A percentile compares a stretch with the other conserved stretches of the same genome.
Evolutionary conservation across 2,329 filamentous ascomycete genomes (phyloP).

Genomic region (Dactylellina drechsleri): DNA sequence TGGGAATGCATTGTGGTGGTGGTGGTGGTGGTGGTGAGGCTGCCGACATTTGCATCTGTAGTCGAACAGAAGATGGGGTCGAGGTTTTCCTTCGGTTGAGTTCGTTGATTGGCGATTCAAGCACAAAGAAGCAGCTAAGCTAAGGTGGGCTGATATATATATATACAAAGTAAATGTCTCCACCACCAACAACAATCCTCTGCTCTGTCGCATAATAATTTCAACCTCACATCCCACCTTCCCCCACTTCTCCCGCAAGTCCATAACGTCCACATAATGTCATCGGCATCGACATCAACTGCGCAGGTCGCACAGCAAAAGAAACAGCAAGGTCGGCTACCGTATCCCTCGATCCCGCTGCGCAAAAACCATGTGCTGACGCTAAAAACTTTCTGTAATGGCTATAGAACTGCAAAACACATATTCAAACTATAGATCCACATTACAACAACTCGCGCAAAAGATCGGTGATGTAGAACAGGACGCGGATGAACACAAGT

Average conservation of each 20-base stretch:
- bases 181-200: slow-evolving; percentile 36
- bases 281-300: slow-evolving; percentile 19
- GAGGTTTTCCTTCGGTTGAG: slow-evolving; percentile 20
- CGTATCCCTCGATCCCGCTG: background rate
- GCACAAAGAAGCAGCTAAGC: too few relatives aligned
- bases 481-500: slow-evolving; percentile 98
- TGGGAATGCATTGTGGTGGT: slow-evolving; percentile 88
- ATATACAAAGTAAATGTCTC: background rate
- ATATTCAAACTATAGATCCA: slow-evolving; percentile 80
- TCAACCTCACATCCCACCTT: slow-evolving; percentile 9
- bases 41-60: slow-evolving; percentile 5
- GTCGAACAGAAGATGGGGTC: slow-evolving; percentile 3
- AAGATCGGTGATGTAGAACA: slow-evolving; percentile 98
- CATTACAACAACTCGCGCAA: slow-evolving; percentile 88
- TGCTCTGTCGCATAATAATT: slow-evolving; percentile 1
- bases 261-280: slow-evolving; percentile 25
- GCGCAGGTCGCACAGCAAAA: slow-evolving; percentile 54
- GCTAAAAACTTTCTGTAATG: background rate
- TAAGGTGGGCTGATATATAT: slow-evolving; percentile 46
- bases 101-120: background rate
- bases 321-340: slow-evolving; percentile 60
- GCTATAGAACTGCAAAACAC: slow-evolving; percentile 78
- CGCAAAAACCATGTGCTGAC: background rate
- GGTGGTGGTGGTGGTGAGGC: slow-evolving; percentile 58
- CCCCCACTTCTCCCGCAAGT: background rate